These are phyloP conservation scores for Candida ortonii DNA, from an alignment of 805 yeast species.

Conservation along the genomic window DNA sequence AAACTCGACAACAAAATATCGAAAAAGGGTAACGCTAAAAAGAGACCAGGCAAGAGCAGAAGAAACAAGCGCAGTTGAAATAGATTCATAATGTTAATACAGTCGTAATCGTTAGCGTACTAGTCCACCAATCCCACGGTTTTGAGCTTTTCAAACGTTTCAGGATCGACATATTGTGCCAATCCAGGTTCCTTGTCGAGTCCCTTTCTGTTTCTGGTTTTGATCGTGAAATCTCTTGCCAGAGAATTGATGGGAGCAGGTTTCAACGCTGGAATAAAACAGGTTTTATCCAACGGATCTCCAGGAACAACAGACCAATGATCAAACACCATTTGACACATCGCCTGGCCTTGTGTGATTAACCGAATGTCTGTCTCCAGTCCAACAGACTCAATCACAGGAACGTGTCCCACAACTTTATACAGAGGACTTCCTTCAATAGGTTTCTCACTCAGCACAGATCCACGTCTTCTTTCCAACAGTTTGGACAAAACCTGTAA, in stretches of 20 bases:
- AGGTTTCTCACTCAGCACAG: slow-evolving; percentile 42
- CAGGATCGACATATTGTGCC: slow-evolving; percentile 63
- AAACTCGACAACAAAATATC: slow-evolving; percentile 43
- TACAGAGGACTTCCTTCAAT: slow-evolving; percentile 73
- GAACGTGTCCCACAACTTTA: slow-evolving; percentile 61
- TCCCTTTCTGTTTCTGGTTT: slow-evolving; percentile 88
- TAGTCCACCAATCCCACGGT: slow-evolving; percentile 21
- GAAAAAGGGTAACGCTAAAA: slow-evolving; percentile 23
- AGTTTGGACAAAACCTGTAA: slow-evolving; percentile 29
- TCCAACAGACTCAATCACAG: slow-evolving; percentile 89
- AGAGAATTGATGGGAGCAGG: slow-evolving; percentile 70
- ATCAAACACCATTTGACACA: slow-evolving; percentile 61
- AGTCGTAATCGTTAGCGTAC: slow-evolving; percentile 2
- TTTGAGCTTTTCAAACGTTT: slow-evolving; percentile 50
- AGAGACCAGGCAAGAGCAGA: slow-evolving; percentile 56
- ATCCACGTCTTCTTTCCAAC: slow-evolving; percentile 70
- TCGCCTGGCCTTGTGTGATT: slow-evolving; percentile 74
- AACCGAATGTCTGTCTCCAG: slow-evolving; percentile 82
- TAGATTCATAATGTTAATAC: neutral
- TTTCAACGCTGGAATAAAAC: slow-evolving; percentile 62
- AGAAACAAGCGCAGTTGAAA: slow-evolving; percentile 26
- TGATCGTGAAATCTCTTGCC: slow-evolving; percentile 85
- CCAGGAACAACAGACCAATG: slow-evolving; percentile 86
- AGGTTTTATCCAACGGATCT: slow-evolving; percentile 74
- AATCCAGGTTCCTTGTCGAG: slow-evolving; percentile 68